Evolutionary conservation across 139 green algal genomes (phyloP).

Genomic region (Volvox reticuliferus): DNA sequence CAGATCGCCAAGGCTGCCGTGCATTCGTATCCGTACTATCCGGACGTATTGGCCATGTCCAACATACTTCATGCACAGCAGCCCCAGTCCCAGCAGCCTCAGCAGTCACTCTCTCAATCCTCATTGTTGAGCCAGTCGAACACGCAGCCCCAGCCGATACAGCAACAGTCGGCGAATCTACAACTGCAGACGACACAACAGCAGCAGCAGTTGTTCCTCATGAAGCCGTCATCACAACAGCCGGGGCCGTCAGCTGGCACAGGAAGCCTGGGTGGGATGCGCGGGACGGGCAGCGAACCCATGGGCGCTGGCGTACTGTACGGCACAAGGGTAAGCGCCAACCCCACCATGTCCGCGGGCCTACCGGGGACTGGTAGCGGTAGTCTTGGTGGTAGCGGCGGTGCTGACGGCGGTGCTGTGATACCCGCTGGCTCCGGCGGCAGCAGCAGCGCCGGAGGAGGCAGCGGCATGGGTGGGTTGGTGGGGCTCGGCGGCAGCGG

Average conservation of each 20-base stretch:
- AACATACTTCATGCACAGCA: slow-evolving; percentile 46
- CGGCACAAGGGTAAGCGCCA: not conserved
- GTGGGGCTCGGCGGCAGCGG: not conserved
- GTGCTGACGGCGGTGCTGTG: not conserved
- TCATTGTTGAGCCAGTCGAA: not conserved
- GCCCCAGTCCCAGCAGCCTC: not conserved
- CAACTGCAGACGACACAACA: slow-evolving; percentile 10
- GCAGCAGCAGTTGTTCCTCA: slow-evolving; percentile 2
- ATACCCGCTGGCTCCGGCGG: not conserved
- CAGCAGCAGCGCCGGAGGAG: not conserved
- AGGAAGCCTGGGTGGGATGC: not conserved
- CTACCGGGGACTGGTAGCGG: not conserved
- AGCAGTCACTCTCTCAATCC: not conserved
- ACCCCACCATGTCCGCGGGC: not conserved
- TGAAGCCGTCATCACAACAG: not conserved
- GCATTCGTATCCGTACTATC: slow-evolving; percentile 49
- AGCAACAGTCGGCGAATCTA: not conserved
- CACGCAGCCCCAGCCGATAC: not conserved
- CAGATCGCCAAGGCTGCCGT: slow-evolving; percentile 52
- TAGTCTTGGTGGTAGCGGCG: not conserved
- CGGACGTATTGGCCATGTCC: slow-evolving; percentile 49
- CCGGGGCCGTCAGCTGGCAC: not conserved
- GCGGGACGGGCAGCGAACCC: not conserved
- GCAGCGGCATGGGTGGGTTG: not conserved
- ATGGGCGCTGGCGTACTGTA: not conserved